These are phyloP conservation scores for Linnemannia schmuckeri DNA, from an alignment of 192 early-diverging fungal genomes.

Conservation along the genomic window DNA sequence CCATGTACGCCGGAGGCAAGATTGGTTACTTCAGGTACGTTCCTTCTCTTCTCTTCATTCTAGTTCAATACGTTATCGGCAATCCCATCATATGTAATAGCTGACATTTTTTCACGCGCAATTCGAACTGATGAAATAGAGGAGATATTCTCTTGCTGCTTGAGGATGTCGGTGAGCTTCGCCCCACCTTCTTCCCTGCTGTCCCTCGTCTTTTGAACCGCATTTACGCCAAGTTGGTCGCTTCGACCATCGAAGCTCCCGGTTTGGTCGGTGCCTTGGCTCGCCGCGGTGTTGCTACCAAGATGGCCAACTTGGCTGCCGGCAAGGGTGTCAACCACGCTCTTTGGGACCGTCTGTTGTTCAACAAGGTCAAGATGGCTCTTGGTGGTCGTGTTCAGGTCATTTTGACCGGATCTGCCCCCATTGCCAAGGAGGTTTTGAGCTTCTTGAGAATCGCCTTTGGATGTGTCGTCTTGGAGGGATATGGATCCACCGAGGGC, in stretches of 20 bases:
- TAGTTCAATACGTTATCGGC: too few species aligned
- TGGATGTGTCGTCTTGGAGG: slow-evolving; percentile 74
- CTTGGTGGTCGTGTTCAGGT: slow-evolving; percentile 83
- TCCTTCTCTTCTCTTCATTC: slow-evolving; percentile 1
- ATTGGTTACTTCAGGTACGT: slow-evolving; percentile 73
- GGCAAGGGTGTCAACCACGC: slow-evolving; percentile 74
- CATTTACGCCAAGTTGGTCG: slow-evolving; percentile 76
- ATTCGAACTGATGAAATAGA: slow-evolving; percentile 14
- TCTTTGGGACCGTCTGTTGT: slow-evolving; percentile 90
- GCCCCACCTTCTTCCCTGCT: slow-evolving; percentile 86
- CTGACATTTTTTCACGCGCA: not conserved
- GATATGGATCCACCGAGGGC: slow-evolving; percentile 66
- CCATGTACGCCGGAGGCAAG: slow-evolving; percentile 71
- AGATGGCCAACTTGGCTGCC: slow-evolving; percentile 68
- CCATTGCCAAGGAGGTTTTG: slow-evolving; percentile 74
- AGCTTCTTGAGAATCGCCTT: slow-evolving; percentile 79
- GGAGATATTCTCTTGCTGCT: slow-evolving; percentile 78
- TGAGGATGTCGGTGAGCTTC: slow-evolving; percentile 84
- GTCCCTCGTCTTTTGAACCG: slow-evolving; percentile 96
- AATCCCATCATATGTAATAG: not conserved
- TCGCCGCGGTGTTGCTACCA: slow-evolving; percentile 72
- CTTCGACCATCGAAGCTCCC: slow-evolving; percentile 70
- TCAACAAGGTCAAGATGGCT: slow-evolving; percentile 83
- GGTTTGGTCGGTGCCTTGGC: slow-evolving; percentile 67
- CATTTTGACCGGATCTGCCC: slow-evolving; percentile 80